Base-by-base conservation (phyloP, 2,329 filamentous ascomycete species). In the Fusarium decemcellulare region DNA sequence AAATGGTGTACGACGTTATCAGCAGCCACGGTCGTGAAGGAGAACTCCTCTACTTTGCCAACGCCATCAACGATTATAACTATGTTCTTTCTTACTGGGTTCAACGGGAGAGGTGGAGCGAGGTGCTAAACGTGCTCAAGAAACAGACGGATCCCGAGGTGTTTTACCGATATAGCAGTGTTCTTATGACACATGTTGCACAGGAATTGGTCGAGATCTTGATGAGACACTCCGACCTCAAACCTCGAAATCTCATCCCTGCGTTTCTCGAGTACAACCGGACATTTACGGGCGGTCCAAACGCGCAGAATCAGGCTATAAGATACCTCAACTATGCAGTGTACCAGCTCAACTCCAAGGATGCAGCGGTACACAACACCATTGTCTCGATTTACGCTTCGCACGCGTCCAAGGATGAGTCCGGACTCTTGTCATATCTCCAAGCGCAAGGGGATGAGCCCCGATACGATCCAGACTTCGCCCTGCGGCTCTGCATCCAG, bases 1-100 rank as follows among this genome's bases (percentile, higher is more conserved):
- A 94, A 82, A 98, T 95, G 1, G 93, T 93, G 1, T 99, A 99
- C 81, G 95, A 98, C 76, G 92, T 98, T 63, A 95, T 98, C 76
- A 95, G 94, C 80, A 97, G 94, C 72, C 96, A 99, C 77, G 96
- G 95, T 15, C 88, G 96, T 61, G 96, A 99, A 81, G 92, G 95
- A 72, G 96, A 99, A 78, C 85, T 99, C 4, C 85, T 99, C 0
- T 96, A 91, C 81, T 99, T 95, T 81, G 96, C 96, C 18, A 96
- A 92, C 62, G 90, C 92, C 8, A 87, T 97, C 48, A 92, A 95
- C 74, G 96, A 99, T 79, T 94, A 96, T 82, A 93, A 97, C 78
- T 99, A 97, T 76, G 94, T 98, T 23, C 84, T 99, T 14, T 93
- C 93, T 10, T 99, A 99, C 80, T 99, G 96, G 96, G 92, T 98